These are phyloP conservation scores for Glycine tomentella DNA, from an alignment of 306 rosid genomes.

Conservation along the genomic window DNA sequence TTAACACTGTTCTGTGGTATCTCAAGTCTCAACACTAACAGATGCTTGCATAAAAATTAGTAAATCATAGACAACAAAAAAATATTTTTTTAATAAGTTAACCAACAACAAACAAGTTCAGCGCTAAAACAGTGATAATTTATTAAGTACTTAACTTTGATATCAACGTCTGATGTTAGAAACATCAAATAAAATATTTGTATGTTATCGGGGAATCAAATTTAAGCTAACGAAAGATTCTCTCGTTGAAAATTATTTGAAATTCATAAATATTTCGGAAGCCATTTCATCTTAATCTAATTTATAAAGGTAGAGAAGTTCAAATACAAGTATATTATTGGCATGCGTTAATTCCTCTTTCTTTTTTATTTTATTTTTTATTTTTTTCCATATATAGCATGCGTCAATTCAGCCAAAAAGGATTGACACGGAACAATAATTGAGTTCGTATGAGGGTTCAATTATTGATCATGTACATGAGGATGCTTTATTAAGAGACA, in stretches of 20 bases:
- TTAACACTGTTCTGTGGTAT: no score
- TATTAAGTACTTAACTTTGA: not conserved
- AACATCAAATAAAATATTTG: not conserved
- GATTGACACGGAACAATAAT: not conserved
- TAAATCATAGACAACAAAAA: not conserved
- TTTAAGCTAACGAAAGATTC: slow-evolving; percentile 1
- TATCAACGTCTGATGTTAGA: not conserved
- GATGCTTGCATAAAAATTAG: not conserved
- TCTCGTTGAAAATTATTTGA: not conserved
- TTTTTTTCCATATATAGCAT: not conserved
- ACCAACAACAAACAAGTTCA: not conserved
- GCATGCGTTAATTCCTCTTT: not conserved
- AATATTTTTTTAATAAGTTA: no score
- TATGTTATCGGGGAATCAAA: not conserved
- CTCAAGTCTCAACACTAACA: not conserved
- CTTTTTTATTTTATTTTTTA: no score
- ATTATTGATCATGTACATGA: not conserved
- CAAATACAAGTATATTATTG: not conserved
- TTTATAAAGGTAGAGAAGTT: not conserved
- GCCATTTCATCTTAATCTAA: not conserved
- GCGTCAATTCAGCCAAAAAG: not conserved
- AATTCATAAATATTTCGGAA: not conserved
- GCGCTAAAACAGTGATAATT: not conserved
- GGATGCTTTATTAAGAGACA: not conserved
- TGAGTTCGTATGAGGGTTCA: not conserved